Evolutionary conservation across 345 rosid genomes (phyloP).

Genomic region (Ceriops tagal): DNA sequence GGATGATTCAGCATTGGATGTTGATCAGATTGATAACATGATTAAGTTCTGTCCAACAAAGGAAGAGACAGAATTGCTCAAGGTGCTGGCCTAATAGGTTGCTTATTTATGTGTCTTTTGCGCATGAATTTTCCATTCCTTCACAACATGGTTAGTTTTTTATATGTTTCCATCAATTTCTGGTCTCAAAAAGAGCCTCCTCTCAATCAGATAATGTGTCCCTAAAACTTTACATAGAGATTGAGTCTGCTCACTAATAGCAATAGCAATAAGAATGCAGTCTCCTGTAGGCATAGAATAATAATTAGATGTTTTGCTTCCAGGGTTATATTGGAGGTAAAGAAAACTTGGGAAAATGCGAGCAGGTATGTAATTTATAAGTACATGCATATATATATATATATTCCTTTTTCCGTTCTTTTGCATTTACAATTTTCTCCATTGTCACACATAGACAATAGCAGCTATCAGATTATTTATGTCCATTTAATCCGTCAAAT

Average conservation of each 20-base stretch:
- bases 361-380: slow-evolving; percentile 47
- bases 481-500: background rate
- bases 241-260: background rate
- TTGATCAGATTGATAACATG: slow-evolving; percentile 79
- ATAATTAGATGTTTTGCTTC: background rate
- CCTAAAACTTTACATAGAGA: background rate
- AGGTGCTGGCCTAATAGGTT: slow-evolving; percentile 35
- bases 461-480: background rate
- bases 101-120: background rate
- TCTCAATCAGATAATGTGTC: background rate
- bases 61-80: slow-evolving; percentile 72
- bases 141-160: background rate
- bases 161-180: background rate
- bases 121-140: background rate
- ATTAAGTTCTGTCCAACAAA: slow-evolving; percentile 83
- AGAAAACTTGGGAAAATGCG: slow-evolving; percentile 77
- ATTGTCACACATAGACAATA: background rate
- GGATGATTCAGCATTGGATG: slow-evolving; percentile 71
- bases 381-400: background rate
- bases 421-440: background rate
- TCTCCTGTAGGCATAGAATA: background rate
- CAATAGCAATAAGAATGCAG: background rate
- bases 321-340: slow-evolving; percentile 62
- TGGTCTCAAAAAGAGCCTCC: background rate
- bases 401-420: background rate